These are phyloP conservation scores for Cryptococcus deneoformans DNA, from an alignment of 1,284 basidiomycete genomes.

Conservation along the genomic window DNA sequence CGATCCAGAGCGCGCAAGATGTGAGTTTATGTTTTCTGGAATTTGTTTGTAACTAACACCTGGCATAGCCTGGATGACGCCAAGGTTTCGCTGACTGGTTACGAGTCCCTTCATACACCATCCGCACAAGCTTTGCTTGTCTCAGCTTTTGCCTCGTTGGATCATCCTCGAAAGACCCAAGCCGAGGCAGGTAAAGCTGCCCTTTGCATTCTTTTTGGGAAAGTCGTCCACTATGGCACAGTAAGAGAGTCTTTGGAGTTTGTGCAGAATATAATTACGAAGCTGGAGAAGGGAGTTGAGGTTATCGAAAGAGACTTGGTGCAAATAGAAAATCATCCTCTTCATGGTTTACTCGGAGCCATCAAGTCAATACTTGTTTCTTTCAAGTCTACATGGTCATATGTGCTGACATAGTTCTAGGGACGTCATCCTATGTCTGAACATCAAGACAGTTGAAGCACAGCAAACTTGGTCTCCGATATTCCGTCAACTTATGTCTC, in stretches of 20 bases:
- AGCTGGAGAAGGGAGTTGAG: conserved; percentile 29
- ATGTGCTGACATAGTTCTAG: conserved; percentile 13
- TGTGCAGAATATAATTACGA: conserved; percentile 20
- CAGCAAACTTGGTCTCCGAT: conserved; percentile 22
- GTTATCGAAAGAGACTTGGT: conserved; percentile 32
- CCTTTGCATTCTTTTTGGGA: conserved; percentile 36
- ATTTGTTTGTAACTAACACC: not conserved
- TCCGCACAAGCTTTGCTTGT: conserved; percentile 17
- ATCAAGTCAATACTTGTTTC: conserved; percentile 23
- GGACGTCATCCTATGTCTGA: conserved; percentile 27
- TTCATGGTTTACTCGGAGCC: conserved; percentile 43
- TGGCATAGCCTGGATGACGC: conserved; percentile 32
- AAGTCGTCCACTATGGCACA: conserved; percentile 16
- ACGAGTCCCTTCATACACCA: not conserved
- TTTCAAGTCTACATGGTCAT: not conserved
- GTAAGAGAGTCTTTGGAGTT: conserved; percentile 17
- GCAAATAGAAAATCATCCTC: conserved; percentile 31
- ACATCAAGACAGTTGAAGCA: conserved; percentile 6
- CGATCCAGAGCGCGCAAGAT: conserved; percentile 32
- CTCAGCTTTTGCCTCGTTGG: conserved; percentile 30
- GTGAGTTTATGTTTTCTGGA: conserved; percentile 24
- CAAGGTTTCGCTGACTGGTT: conserved; percentile 18
- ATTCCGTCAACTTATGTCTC: conserved; percentile 22
- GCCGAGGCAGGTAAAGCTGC: conserved; percentile 38
- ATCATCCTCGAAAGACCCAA: conserved; percentile 16